Evolutionary conservation across 176 grass and related monocot species (phyloP).

Genomic region (Aechmea fasciata): DNA sequence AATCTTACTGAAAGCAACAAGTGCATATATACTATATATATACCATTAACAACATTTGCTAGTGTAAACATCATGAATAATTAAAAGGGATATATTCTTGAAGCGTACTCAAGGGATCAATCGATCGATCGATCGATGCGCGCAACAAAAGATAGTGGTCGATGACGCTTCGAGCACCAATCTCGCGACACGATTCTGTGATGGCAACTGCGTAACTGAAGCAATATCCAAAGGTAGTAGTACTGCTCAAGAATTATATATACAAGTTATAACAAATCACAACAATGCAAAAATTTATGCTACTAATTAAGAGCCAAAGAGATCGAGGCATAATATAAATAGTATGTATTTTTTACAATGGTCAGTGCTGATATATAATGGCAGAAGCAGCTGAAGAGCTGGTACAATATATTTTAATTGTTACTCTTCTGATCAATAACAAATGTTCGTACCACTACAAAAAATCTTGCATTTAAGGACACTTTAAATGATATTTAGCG

Average conservation of each 20-base stretch:
- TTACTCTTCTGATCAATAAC: too few relatives aligned
- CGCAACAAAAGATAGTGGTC: conserved; percentile 1
- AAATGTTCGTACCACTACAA: too few relatives aligned
- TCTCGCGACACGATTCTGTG: background rate
- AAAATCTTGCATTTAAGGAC: too few relatives aligned
- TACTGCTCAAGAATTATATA: background rate
- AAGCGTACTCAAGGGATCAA: conserved; percentile 1
- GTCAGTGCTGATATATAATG: too few relatives aligned
- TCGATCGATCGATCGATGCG: conserved; percentile 3
- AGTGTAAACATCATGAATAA: background rate
- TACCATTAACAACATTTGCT: background rate
- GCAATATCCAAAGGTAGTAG: background rate
- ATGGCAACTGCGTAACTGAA: background rate
- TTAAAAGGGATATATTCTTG: conserved; percentile 1
- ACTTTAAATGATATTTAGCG: too few relatives aligned
- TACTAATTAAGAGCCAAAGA: too few relatives aligned
- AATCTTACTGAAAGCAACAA: conserved; percentile 11
- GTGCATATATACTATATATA: background rate
- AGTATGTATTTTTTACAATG: too few relatives aligned
- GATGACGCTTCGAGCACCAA: conserved; percentile 5
- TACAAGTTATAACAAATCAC: background rate
- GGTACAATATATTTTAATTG: too few relatives aligned
- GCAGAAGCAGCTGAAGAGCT: too few relatives aligned
- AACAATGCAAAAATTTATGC: too few relatives aligned
- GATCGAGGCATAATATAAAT: too few relatives aligned